Conservation (phyloP, 768 basidiomycete genomes). For the Tylopilus felleus region DNA sequence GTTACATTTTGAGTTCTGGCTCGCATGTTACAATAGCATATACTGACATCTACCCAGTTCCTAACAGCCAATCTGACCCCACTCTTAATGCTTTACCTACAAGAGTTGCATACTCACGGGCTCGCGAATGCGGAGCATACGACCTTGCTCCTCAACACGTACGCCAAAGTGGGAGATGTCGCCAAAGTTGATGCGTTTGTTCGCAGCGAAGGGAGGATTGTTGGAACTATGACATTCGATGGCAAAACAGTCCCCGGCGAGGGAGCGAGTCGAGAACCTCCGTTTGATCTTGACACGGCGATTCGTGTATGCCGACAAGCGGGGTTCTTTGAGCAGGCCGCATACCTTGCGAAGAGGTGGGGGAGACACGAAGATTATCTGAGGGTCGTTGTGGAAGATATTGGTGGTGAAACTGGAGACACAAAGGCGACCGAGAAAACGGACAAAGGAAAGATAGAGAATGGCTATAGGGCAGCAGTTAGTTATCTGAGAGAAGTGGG, state of each 20-base stretch:
- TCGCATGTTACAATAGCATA: background rate
- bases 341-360: constrained; percentile 90
- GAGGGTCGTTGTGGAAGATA: constrained; percentile 92
- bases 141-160: constrained; percentile 93
- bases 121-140: constrained; percentile 97
- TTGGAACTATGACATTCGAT: constrained; percentile 19
- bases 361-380: constrained; percentile 90
- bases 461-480: constrained; percentile 68
- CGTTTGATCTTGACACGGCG: constrained; percentile 96
- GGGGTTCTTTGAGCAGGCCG: constrained; percentile 92
- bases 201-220: constrained; percentile 71
- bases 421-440: constrained; percentile 11
- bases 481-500: constrained; percentile 77
- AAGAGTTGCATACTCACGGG: constrained; percentile 87
- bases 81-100: constrained; percentile 92
- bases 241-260: constrained; percentile 27
- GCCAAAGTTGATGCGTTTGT: constrained; percentile 87
- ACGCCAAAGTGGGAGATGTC: constrained; percentile 94
- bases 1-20: background rate
- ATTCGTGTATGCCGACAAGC: constrained; percentile 96
- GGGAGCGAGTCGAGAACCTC: constrained; percentile 63
- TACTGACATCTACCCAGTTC: constrained; percentile 52
- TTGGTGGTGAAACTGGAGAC: constrained; percentile 35
- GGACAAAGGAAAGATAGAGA: constrained; percentile 36
- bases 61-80: constrained; percentile 95